Evolutionary conservation across 192 early-diverging fungal genomes (phyloP), one percentile per base, ranked within the genome.

Genomic region (Backusella liffmaniae): DNA sequence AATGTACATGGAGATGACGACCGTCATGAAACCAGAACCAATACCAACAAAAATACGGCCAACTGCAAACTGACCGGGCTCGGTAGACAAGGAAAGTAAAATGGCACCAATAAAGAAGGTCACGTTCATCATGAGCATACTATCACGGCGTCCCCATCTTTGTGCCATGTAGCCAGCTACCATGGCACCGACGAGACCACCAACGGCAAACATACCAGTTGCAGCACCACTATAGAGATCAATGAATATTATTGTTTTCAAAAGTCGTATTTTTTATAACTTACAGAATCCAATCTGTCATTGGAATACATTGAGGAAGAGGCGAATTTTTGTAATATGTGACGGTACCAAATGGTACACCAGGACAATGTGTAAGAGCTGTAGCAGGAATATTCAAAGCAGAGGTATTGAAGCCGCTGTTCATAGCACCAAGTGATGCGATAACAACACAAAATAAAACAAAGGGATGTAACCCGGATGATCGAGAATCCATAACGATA

Each of bases 141-240:
- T 79, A 56, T 86, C 85, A 72, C 90, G 89, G 70, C 91, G 90
- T 3, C 93, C 93, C 66, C 83, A 86, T 53, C 77, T 74, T 70
- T 88, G 75, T 34, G 90, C 83, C 74, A 91, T 82, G 16, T 80
- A 78, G 59, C 91, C 89, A 67, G 88, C 90, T 36, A 86, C 74
- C 32, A 94, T 73, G 13, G 85, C 93, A 21, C 93, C 93, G 29
- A 87, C 23, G n/a, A 92, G 81, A 30, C 90, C 92, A 53, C 91
- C 92, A 44, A 88, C 77, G 26, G 88, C 84, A 65, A 82, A 88
- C 79, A 87, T 84, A 65, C 87, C 88, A 70, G 87, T 86, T 7
- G 85, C 84, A 13, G 85, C 76, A 30, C 89, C 89, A 83, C 84
- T 71, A 56, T 9, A 23, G 23, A 26, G 30, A 32, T 32, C 0